Evolutionary conservation across 352 stramenopile genomes (phyloP).

Genomic region (Pythium insidiosum): DNA sequence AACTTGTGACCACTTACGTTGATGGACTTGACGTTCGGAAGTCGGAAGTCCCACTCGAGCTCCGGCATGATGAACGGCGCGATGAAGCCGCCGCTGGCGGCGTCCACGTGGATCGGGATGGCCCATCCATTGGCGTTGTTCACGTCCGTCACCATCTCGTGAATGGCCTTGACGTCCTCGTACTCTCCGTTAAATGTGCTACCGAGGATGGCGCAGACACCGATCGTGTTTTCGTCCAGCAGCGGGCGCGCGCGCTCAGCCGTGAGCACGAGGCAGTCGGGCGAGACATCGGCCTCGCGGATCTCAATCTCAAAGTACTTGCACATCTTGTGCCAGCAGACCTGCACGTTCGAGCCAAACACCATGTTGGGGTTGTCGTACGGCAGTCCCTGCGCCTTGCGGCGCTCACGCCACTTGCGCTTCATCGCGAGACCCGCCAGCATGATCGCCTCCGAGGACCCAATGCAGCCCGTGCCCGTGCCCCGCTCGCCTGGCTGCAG

Average conservation of each 20-base stretch:
- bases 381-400: slow-evolving; percentile 61
- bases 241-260: slow-evolving; percentile 64
- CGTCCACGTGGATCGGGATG: slow-evolving; percentile 89
- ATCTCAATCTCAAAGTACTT: slow-evolving; percentile 93
- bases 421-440: slow-evolving; percentile 88
- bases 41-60: slow-evolving; percentile 85
- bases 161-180: slow-evolving; percentile 87
- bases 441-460: slow-evolving; percentile 91
- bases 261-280: slow-evolving; percentile 80
- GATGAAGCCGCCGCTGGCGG: slow-evolving; percentile 88
- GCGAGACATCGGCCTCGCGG: slow-evolving; percentile 81
- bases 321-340: slow-evolving; percentile 94
- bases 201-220: slow-evolving; percentile 86
- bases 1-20: slow-evolving; percentile 94
- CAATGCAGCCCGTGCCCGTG: slow-evolving; percentile 85
- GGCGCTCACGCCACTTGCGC: slow-evolving; percentile 85
- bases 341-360: slow-evolving; percentile 89
- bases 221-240: slow-evolving; percentile 91
- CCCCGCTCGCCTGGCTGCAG: slow-evolving; percentile 40
- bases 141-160: slow-evolving; percentile 77
- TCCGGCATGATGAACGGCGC: slow-evolving; percentile 87
- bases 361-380: slow-evolving; percentile 90
- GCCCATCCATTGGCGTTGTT: slow-evolving; percentile 83
- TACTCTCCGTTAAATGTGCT: slow-evolving; percentile 93
- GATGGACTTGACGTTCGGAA: slow-evolving; percentile 90